Base-by-base conservation (phyloP, 1,284 basidiomycete genomes). In the Phellinidium pouzarii region DNA sequence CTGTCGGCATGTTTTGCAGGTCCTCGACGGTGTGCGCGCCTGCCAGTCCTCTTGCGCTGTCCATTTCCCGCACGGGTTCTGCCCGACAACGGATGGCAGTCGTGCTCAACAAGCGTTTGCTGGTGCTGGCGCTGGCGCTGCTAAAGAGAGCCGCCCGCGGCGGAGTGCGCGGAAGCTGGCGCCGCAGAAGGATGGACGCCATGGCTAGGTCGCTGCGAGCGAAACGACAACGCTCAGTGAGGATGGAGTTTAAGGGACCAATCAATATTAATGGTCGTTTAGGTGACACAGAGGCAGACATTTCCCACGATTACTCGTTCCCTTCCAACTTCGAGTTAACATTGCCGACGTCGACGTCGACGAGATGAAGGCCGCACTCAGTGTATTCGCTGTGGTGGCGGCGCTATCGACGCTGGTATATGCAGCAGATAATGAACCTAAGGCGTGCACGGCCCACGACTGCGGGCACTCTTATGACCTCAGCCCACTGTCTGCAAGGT, bases 21-120 rank as follows among this genome's bases (percentile, higher is more conserved):
- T 87, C 86, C 68, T 90, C 87, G 34, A 86, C 84, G n/a, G 80
- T 82, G 64, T 87, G 84, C 50, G 78, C 78, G 48, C 82, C 78
- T 60, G 80, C 76, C 3, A 73, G 72, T 60, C 27, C 52, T 71
- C 73, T 79, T 47, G 63, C 63, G 50, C 50, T 55, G n/a, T n/a
- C 48, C 37, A 27, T 51, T 29, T 40, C 12, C 14, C 23, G 17
- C 27, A 55, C n/a, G 4, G 52, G 55, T 42, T 48, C 50, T 7
- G 54, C 54, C 26, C 44, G 54, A 31, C 53, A 55, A 2, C 52
- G 55, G 29, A 58, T 38, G 20, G 55, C 53, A 26, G 44, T 52
- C 34, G 56, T 53, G 20, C 9, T 8, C 26, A 57, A 43, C 19
- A 17, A 17, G 17, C 52, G 48, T 43, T 37, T 50, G 45, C 42